phyloP scores from a whole-genome alignment of 164 flowering plant genomes.

The Magnolia sinica region DNA sequence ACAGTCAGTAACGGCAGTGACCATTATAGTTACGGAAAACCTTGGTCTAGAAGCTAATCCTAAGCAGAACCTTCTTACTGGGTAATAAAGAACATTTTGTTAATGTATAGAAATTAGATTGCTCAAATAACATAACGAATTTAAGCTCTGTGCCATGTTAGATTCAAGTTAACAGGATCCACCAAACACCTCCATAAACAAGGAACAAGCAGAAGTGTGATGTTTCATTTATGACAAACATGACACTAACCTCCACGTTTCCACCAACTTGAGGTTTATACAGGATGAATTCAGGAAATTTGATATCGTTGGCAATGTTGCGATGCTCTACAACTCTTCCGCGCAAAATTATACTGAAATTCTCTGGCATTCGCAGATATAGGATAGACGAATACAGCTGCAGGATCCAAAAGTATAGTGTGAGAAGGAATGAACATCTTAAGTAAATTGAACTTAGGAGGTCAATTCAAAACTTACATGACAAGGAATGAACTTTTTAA shows the following conservation, averaged over 20 bases:
- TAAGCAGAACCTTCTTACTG: too few species aligned
- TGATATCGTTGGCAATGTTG: constrained; percentile 74
- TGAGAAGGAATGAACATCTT: background rate
- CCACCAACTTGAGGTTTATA: constrained; percentile 75
- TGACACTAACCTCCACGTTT: constrained; percentile 50
- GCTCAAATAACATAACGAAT: too few species aligned
- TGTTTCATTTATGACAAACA: background rate
- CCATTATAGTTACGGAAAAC: too few species aligned
- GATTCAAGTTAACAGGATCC: too few species aligned
- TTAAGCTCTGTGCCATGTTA: too few species aligned
- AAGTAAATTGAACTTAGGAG: too few species aligned
- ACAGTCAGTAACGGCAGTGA: too few species aligned
- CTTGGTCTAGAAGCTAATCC: too few species aligned
- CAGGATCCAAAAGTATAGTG: background rate
- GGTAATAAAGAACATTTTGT: too few species aligned
- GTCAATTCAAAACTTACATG: background rate
- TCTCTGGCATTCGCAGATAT: constrained; percentile 65
- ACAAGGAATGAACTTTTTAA: background rate
- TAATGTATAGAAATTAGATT: too few species aligned
- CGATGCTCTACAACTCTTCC: constrained; percentile 71
- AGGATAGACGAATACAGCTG: constrained; percentile 79
- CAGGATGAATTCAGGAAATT: constrained; percentile 58
- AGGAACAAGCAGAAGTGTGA: too few species aligned
- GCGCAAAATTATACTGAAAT: constrained; percentile 65
- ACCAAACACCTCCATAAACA: too few species aligned